These are phyloP conservation scores for Brassica napus DNA, from an alignment of 345 rosid genomes.

Conservation along the genomic window Da-Ae NC_063446.1:4362501-4363000, in stretches of 20 bases:
- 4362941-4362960: not conserved
- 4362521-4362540: slow-evolving; percentile 1
- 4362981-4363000: not conserved
- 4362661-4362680: not conserved
- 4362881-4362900: not conserved
- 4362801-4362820: not conserved
- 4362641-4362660: not conserved
- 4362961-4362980: not conserved
- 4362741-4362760: not conserved
- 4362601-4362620: not conserved
- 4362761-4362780: not conserved
- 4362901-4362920: not conserved
- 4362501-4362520: slow-evolving; percentile 13
- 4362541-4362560: slow-evolving; percentile 30
- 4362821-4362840: not conserved
- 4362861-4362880: not conserved
- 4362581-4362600: slow-evolving; percentile 34
- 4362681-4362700: not conserved
- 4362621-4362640: slow-evolving; percentile 3
- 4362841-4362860: not conserved
- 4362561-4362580: not conserved
- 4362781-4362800: not conserved
- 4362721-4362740: not conserved
- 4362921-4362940: not conserved
- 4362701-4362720: not conserved